These are phyloP conservation scores for Chlorella sp. DNA, from an alignment of 139 green algal genomes.

Conservation along the genomic window DNA sequence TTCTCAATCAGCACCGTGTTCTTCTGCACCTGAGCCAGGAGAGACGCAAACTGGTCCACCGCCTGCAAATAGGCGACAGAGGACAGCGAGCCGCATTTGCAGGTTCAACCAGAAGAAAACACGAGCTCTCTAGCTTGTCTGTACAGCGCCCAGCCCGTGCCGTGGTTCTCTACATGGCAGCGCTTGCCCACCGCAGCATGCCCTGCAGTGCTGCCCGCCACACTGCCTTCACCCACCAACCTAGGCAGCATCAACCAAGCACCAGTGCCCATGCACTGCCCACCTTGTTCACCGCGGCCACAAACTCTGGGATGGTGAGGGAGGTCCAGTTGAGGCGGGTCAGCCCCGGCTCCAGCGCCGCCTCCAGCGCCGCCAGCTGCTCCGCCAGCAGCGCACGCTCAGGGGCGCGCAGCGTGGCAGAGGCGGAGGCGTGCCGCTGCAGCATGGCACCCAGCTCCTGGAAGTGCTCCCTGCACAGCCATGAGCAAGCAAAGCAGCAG, in stretches of 20 bases:
- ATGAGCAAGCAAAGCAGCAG: neutral
- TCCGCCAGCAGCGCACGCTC: constrained; percentile 75
- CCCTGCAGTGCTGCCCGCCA: too few relatives aligned
- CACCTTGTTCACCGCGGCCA: constrained; percentile 73
- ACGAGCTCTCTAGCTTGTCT: neutral
- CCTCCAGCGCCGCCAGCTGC: constrained; percentile 74
- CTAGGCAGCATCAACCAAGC: neutral
- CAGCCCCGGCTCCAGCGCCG: constrained; percentile 80
- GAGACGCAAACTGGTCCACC: constrained; percentile 49
- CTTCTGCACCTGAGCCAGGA: constrained; percentile 85
- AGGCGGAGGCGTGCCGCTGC: constrained; percentile 66
- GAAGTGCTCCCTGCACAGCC: constrained; percentile 2
- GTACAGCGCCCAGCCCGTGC: neutral
- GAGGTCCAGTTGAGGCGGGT: constrained; percentile 92
- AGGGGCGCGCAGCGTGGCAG: constrained; percentile 61
- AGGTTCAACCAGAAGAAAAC: neutral
- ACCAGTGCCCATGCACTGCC: neutral
- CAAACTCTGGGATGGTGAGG: constrained; percentile 89
- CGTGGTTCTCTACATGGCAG: too few relatives aligned
- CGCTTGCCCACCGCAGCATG: too few relatives aligned
- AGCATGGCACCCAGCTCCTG: constrained; percentile 80
- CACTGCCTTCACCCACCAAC: neutral
- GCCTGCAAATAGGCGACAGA: constrained; percentile 31
- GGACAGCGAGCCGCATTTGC: neutral
- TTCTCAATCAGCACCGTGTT: constrained; percentile 84